A percentile compares a stretch with the other conserved stretches of the same genome.
Conservation (phyloP, 2,329 filamentous ascomycete species). For the Calonectria honghensis region DNA sequence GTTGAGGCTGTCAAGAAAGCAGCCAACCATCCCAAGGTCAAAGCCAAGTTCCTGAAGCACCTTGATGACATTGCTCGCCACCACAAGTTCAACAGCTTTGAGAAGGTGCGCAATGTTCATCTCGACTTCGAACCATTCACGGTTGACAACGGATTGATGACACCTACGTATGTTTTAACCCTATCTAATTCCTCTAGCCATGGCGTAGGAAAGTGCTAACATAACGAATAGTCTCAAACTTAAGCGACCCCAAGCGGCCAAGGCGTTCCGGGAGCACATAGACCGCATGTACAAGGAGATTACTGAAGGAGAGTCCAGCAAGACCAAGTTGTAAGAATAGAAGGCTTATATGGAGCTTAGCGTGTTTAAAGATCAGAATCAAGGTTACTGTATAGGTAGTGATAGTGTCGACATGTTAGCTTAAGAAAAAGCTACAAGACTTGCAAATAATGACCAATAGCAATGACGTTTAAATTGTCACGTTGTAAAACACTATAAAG, state of each 20-base stretch:
- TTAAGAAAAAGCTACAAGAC: background rate
- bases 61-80: conserved; percentile 86
- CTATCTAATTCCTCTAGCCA: background rate
- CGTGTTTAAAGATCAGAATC: conserved; percentile 20
- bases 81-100: conserved; percentile 94
- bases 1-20: conserved; percentile 79
- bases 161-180: conserved; percentile 83
- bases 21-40: conserved; percentile 81
- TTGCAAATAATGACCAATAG: conserved; percentile 15
- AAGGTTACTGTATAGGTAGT: conserved; percentile 9
- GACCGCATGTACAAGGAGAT: conserved; percentile 75
- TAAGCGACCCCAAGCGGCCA: conserved; percentile 74
- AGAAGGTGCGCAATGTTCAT: conserved; percentile 84
- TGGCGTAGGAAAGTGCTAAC: conserved; percentile 37
- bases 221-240: conserved; percentile 71
- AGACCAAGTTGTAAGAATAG: conserved; percentile 53
- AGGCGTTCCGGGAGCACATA: conserved; percentile 72
- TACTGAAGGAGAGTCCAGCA: conserved; percentile 42
- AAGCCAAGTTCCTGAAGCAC: conserved; percentile 84
- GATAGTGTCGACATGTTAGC: background rate
- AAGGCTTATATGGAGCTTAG: conserved; percentile 10
- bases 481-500: background rate
- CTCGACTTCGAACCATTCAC: conserved; percentile 92
- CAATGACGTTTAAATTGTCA: background rate
- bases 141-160: conserved; percentile 92